Evolutionary conservation across 1,139 yeast species (phyloP).

Genomic region (Meyerozyma elateridarum): DNA sequence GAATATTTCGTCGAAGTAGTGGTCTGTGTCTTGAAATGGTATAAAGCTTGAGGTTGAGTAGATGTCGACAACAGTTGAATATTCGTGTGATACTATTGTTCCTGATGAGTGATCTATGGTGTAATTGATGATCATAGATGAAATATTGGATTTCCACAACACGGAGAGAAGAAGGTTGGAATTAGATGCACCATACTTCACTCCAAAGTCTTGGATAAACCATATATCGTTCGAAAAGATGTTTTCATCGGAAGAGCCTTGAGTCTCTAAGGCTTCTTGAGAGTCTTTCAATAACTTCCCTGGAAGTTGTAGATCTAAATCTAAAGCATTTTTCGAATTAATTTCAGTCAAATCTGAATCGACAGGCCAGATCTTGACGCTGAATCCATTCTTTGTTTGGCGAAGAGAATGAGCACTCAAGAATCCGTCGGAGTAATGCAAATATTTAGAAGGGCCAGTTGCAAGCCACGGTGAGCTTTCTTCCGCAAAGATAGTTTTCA

Average conservation of each 20-base stretch:
- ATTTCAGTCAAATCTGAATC: too few relatives aligned
- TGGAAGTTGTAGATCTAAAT: too few relatives aligned
- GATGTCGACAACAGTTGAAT: not conserved
- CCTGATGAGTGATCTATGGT: not conserved
- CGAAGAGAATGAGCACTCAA: not conserved
- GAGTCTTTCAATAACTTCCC: not conserved
- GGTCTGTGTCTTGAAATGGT: constrained; percentile 18
- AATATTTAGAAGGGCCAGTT: constrained; percentile 28
- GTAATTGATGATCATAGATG: constrained; percentile 29
- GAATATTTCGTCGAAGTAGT: constrained; percentile 40
- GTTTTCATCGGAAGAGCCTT: not conserved
- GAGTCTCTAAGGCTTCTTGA: not conserved
- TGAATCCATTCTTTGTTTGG: not conserved
- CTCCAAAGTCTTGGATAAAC: constrained; percentile 40
- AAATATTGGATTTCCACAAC: constrained; percentile 63
- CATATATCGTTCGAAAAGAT: constrained; percentile 26
- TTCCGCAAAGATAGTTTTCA: constrained; percentile 9
- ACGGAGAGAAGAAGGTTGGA: too few relatives aligned
- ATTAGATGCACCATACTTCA: too few relatives aligned
- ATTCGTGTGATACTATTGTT: not conserved
- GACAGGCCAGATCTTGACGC: not conserved
- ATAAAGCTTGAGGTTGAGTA: not conserved
- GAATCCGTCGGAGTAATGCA: constrained; percentile 14
- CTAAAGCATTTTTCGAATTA: too few relatives aligned
- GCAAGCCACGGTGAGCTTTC: constrained; percentile 26